A percentile compares a stretch with the other conserved stretches of the same genome.
Evolutionary conservation across 2,329 filamentous ascomycete genomes (phyloP).

Genomic region (Colletotrichum spinosum): DNA sequence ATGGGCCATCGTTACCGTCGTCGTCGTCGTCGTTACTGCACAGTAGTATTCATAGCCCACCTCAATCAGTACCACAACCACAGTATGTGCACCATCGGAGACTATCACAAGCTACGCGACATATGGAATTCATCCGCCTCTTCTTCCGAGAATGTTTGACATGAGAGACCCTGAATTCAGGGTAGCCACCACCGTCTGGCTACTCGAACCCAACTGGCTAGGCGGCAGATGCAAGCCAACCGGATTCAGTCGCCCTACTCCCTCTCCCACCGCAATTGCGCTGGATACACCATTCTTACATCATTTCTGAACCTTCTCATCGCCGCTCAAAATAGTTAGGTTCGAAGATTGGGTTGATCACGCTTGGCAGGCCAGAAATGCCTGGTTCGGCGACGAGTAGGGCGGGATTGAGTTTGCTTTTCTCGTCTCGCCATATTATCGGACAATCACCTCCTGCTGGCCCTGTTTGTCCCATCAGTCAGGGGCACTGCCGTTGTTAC

Average conservation of each 20-base stretch:
- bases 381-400: not conserved
- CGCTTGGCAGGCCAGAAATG: conserved; percentile 19
- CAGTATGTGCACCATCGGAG: no score
- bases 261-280: not conserved
- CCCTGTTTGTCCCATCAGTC: conserved; percentile 25
- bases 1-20: no score
- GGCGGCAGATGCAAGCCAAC: conserved; percentile 14
- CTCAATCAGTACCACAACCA: no score
- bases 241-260: not conserved
- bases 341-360: not conserved
- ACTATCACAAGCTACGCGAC: no score
- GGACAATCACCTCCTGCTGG: conserved; percentile 24
- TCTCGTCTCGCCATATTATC: conserved; percentile 13
- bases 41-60: no score
- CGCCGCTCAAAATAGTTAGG: not conserved
- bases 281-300: not conserved
- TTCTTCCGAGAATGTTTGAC: not conserved
- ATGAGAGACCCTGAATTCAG: conserved; percentile 6
- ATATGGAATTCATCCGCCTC: not conserved
- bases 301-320: conserved; percentile 6
- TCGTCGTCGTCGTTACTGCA: no score
- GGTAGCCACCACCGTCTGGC: conserved; percentile 13
- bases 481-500: not conserved
- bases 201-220: not conserved
- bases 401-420: conserved; percentile 27